These are phyloP conservation scores for Conticribra guillardii DNA, from an alignment of 108 stramenopile species.

Conservation along the genomic window DNA sequence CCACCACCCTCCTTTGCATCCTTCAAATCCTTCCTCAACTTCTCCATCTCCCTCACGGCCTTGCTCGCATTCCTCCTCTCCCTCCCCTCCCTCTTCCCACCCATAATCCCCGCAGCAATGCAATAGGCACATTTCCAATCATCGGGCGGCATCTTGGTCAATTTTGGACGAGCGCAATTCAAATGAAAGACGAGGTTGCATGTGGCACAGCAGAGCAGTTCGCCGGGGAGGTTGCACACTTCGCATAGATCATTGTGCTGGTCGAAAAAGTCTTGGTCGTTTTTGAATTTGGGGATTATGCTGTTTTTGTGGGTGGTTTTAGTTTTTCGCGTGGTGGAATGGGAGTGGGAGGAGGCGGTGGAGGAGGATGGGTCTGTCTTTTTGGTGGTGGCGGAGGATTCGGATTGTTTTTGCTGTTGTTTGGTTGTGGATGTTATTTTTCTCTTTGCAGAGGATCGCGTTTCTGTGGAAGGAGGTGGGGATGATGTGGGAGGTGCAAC, in stretches of 20 bases:
- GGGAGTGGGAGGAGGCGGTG: background rate
- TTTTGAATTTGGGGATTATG: slow-evolving; percentile 31
- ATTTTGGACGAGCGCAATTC: slow-evolving; percentile 82
- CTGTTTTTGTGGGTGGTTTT: slow-evolving; percentile 16
- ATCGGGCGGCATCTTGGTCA: slow-evolving; percentile 58
- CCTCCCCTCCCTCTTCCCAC: slow-evolving; percentile 66
- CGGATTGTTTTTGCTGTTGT: too few species aligned
- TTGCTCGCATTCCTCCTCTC: slow-evolving; percentile 58
- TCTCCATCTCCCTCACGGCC: slow-evolving; percentile 78
- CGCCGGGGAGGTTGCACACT: slow-evolving; percentile 79
- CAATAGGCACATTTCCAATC: slow-evolving; percentile 86
- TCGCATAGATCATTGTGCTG: slow-evolving; percentile 93
- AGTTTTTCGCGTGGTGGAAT: background rate
- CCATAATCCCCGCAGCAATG: slow-evolving; percentile 55
- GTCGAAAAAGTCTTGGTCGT: slow-evolving; percentile 74
- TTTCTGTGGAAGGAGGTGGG: too few species aligned
- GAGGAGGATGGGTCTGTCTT: background rate
- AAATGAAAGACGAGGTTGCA: slow-evolving; percentile 94
- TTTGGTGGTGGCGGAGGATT: too few species aligned
- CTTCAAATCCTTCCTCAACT: slow-evolving; percentile 44
- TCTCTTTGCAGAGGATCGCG: too few species aligned
- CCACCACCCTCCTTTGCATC: slow-evolving; percentile 17
- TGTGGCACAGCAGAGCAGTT: slow-evolving; percentile 90
- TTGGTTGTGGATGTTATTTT: too few species aligned
- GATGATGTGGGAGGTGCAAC: slow-evolving; percentile 11